Evolutionary conservation across 108 stramenopile genomes (phyloP), one percentile per base, ranked within the genome.

Genomic region (Skeletonema marinoi): DNA sequence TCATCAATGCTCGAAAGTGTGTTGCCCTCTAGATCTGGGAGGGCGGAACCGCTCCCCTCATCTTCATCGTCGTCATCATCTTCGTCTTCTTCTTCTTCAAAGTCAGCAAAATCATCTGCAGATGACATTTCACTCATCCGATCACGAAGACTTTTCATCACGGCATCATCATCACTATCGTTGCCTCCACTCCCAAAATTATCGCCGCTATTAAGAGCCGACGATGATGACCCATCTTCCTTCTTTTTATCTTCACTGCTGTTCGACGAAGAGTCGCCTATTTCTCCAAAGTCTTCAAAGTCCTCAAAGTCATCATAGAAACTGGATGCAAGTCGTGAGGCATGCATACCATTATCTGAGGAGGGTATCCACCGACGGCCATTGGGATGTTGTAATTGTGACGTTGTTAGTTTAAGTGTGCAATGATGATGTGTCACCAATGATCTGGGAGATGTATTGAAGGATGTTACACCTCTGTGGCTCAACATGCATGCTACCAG

Each of bases 251-350:
- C 25, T 1, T 56, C 54, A 56, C 25, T n/a, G 12, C 46, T 56
- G 25, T 14, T 66, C 19, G 41, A 33, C 54, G 64, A 71, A 6
- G 78, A 78, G 51, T 54, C 51, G 16, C 51, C 51, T 21, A 54
- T 54, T 38, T 17, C 46, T 32, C 80, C 74, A 41, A 81, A 36
- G 3, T 83, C 65, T 42, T 86, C 86, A 67, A 88, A 87, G 56
- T 87, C 82, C 60, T 89, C 88, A 75, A 89, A 89, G 32, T 89
- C 78, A 59, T 80, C 89, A 69, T 84, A 84, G 46, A 84, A 84
- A 58, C 65, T 79, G 54, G 80, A 77, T 32, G 70, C 51, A 54
- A 54, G 51, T 1, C 6, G 51, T 25, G 51, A 54, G 48, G 48
- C 48, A 50, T 19, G n/a, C 48, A 50, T 41, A 11, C 39, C 48